These are phyloP conservation scores for Cylindrotheca fusiformis DNA, from an alignment of 108 stramenopile species.

Conservation along the genomic window DNA sequence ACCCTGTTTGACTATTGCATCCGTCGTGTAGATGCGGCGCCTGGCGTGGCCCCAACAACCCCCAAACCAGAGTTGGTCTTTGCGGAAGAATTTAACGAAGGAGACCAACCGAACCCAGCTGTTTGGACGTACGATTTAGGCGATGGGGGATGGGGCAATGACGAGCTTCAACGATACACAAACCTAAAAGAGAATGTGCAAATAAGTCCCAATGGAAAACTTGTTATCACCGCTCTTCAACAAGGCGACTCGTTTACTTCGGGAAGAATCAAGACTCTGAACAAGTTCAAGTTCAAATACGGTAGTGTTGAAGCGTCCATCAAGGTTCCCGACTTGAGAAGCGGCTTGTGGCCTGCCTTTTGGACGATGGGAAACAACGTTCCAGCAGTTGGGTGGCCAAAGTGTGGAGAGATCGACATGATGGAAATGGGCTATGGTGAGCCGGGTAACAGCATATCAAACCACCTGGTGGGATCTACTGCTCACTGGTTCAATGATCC, in stretches of 20 bases:
- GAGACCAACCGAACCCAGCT: constrained; percentile 15
- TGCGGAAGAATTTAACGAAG: constrained; percentile 45
- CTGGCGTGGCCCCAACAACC: no score
- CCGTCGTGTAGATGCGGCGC: no score
- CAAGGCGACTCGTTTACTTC: constrained; percentile 21
- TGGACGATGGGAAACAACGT: constrained; percentile 47
- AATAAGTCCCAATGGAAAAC: constrained; percentile 13
- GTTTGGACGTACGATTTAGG: constrained; percentile 40
- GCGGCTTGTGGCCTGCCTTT: constrained; percentile 39
- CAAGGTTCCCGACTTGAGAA: constrained; percentile 11
- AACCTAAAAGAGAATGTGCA: constrained; percentile 7
- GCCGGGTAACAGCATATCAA: constrained; percentile 1
- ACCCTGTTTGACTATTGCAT: no score
- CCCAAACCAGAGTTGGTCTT: constrained; percentile 40
- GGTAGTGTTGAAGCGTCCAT: constrained; percentile 22
- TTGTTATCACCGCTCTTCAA: constrained; percentile 12
- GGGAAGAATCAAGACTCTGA: constrained; percentile 18
- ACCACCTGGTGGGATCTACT: constrained; percentile 1
- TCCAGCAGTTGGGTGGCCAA: constrained; percentile 30
- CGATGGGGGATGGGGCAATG: constrained; percentile 21
- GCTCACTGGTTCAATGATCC: constrained; percentile 30
- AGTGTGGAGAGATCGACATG: constrained; percentile 48
- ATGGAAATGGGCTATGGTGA: constrained; percentile 31
- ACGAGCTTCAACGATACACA: constrained; percentile 22
- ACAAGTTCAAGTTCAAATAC: constrained; percentile 12